These are phyloP conservation scores for Mycena haematopus DNA, from an alignment of 768 basidiomycete species.

Conservation along the genomic window DNA sequence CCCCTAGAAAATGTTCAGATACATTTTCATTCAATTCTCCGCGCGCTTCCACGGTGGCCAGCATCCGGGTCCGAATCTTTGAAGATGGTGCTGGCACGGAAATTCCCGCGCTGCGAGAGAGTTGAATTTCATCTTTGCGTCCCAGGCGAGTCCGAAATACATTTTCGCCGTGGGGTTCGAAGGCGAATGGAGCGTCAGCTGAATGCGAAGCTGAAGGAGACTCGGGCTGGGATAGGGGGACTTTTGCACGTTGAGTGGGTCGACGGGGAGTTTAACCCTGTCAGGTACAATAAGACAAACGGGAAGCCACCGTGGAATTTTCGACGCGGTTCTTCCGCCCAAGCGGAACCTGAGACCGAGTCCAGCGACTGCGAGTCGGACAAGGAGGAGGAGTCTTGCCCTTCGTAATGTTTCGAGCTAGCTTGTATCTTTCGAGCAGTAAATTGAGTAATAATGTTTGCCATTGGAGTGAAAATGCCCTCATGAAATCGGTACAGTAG, in stretches of 20 bases:
- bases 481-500: too few relatives aligned
- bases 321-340: too few relatives aligned
- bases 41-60: neutral
- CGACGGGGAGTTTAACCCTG: slow-evolving; percentile 6
- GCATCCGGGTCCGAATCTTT: neutral
- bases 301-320: slow-evolving; percentile 17
- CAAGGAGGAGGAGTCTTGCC: too few relatives aligned
- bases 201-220: neutral
- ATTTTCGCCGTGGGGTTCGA: slow-evolving; percentile 13
- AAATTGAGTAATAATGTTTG: too few relatives aligned
- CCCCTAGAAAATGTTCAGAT: too few relatives aligned
- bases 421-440: too few relatives aligned
- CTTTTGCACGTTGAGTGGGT: slow-evolving; percentile 7
- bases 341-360: neutral
- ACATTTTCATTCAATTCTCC: too few relatives aligned
- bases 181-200: slow-evolving; percentile 4
- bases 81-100: neutral
- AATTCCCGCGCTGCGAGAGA: neutral
- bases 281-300: slow-evolving; percentile 1
- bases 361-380: slow-evolving; percentile 6
- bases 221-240: neutral
- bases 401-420: too few relatives aligned
- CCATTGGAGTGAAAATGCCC: too few relatives aligned
- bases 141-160: neutral
- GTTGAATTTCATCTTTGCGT: slow-evolving; percentile 10